These are phyloP conservation scores for apple (Malus domestica) DNA, from an alignment of 306 rosid genomes.

Conservation along the genomic window ASM211411v1 NC_041797.1:33755501-33756000, in stretches of 20 bases:
- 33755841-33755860: not conserved
- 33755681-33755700: not conserved
- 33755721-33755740: not conserved
- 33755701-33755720: not conserved
- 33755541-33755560: not conserved
- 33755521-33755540: not conserved
- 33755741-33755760: not conserved
- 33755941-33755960: not conserved
- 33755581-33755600: not conserved
- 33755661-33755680: not conserved
- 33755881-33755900: not conserved
- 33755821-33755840: not conserved
- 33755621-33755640: not conserved
- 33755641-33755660: not conserved
- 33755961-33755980: not conserved
- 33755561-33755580: not conserved
- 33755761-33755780: not conserved
- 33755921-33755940: not conserved
- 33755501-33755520: not conserved
- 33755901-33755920: not conserved
- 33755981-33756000: not conserved
- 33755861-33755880: not conserved
- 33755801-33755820: not conserved
- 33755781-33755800: not conserved
- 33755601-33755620: not conserved